Base-by-base conservation (phyloP, 2,329 filamentous ascomycete species). In the Pezicula carpinea region DNA sequence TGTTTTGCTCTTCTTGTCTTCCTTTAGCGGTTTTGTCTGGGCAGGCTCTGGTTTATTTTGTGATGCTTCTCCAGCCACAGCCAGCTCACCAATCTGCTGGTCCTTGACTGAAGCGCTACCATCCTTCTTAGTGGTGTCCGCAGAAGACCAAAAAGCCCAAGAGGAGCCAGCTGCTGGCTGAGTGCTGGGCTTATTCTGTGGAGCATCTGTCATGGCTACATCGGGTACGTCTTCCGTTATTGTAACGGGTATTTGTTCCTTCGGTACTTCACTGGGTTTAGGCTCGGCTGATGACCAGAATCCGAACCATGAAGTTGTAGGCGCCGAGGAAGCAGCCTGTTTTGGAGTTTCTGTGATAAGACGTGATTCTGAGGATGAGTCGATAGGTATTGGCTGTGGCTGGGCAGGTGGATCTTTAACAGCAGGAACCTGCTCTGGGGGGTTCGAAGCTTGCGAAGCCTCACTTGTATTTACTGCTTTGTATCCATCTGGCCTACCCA, bases 121-220 rank as follows among this genome's bases (percentile, higher is more conserved):
- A 15, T 58, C 41, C 36, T 65, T 64, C 23, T 64, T 58, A 22
- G 54, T 49, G 5, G 60, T 56, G 4, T 62, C 58, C 5, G 60
- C 58, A 13, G 58, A 79, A 13, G 83, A 89, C 87, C 87, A 92
- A 55, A 92, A 91, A 0, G 84, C 87, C 87, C 87, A 92, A 0
- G 83, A 87, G 0, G 86, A 85, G 11, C 78, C 79, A 15, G 73
- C 70, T 14, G 75, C 69, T 5, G 19, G 48, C 44, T 26, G 52
- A 33, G 19, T 4, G 17, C 31, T 22, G 7, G 48, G 26, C 29
- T 50, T 44, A 17, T 44, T 8, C 18, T 41, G 23, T 32, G 38
- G 22, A 29, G 21, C 19, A 40, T 40, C 38, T 15, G 19, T 23
- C 38, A 40, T 40, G 17, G 38, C 21, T 40, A 23, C 18, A 5